A percentile compares a stretch with the other conserved stretches of the same genome.
These are phyloP conservation scores for Orychophragmus violaceus DNA, from an alignment of 345 rosid species.

Conservation along the genomic window DNA sequence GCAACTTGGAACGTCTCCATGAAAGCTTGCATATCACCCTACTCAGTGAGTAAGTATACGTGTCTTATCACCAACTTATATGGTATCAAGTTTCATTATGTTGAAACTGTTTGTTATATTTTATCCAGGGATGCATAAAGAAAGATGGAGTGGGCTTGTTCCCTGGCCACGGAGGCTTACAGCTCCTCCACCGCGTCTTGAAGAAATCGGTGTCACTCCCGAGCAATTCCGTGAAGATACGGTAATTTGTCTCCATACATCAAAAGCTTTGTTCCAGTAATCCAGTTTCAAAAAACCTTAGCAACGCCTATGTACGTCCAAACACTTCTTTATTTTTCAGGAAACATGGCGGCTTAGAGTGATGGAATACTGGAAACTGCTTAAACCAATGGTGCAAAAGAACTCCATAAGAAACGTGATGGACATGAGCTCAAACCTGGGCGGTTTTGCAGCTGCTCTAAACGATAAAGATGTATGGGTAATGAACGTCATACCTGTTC, in stretches of 20 bases:
- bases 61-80: neutral
- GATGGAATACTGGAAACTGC: constrained; percentile 81
- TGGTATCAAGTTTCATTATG: neutral
- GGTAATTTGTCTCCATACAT: constrained; percentile 30
- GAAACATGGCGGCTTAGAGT: constrained; percentile 79
- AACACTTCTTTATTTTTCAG: constrained; percentile 28
- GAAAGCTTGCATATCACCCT: constrained; percentile 89
- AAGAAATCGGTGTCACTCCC: constrained; percentile 65
- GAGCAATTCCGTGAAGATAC: constrained; percentile 69
- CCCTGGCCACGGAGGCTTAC: constrained; percentile 90
- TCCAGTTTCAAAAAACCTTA: neutral
- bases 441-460: constrained; percentile 90
- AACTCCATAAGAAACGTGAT: constrained; percentile 82
- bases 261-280: neutral
- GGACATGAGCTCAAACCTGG: constrained; percentile 96
- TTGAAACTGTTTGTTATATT: neutral
- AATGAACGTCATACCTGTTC: constrained; percentile 89
- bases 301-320: neutral
- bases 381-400: constrained; percentile 67
- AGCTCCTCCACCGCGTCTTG: constrained; percentile 71
- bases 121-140: constrained; percentile 67
- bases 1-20: constrained; percentile 77
- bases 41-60: constrained; percentile 62
- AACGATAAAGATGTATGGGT: constrained; percentile 84
- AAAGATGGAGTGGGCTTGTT: constrained; percentile 64